Evolutionary conservation across 148 eudicot genomes (phyloP).

Genomic region (Salicornia ramosissima): DNA sequence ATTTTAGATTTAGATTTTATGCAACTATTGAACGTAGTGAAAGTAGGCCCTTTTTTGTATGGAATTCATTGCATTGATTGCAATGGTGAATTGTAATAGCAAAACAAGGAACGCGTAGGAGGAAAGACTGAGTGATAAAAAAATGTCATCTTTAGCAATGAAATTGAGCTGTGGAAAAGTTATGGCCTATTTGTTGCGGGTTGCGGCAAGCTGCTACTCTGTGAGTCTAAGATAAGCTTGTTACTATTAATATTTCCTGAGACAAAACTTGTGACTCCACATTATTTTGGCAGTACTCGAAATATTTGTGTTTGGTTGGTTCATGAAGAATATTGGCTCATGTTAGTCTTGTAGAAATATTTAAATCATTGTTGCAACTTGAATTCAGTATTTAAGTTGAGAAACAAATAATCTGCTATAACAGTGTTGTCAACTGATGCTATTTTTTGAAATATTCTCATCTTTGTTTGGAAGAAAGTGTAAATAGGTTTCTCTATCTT

Average conservation of each 20-base stretch:
- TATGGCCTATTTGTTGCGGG: neutral
- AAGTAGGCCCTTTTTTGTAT: neutral
- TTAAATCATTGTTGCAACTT: neutral
- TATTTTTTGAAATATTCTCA: neutral
- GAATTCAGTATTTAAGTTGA: neutral
- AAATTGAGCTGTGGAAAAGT: neutral
- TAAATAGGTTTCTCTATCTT: neutral
- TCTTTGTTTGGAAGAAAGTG: neutral
- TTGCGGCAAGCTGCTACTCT: neutral
- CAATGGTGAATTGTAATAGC: neutral
- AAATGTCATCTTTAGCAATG: neutral
- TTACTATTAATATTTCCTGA: neutral
- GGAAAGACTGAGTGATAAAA: neutral
- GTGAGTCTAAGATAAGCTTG: neutral
- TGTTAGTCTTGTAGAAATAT: neutral
- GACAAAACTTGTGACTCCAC: neutral
- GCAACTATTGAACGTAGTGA: neutral
- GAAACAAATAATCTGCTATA: neutral
- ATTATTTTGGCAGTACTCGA: neutral
- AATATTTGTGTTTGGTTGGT: neutral
- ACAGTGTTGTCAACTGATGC: neutral
- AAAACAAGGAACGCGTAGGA: neutral
- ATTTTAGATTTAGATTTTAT: neutral
- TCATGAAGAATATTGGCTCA: neutral
- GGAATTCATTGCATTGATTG: neutral